Conservation (phyloP, 1,284 basidiomycete genomes). For the Coniferiporia weirii region DNA sequence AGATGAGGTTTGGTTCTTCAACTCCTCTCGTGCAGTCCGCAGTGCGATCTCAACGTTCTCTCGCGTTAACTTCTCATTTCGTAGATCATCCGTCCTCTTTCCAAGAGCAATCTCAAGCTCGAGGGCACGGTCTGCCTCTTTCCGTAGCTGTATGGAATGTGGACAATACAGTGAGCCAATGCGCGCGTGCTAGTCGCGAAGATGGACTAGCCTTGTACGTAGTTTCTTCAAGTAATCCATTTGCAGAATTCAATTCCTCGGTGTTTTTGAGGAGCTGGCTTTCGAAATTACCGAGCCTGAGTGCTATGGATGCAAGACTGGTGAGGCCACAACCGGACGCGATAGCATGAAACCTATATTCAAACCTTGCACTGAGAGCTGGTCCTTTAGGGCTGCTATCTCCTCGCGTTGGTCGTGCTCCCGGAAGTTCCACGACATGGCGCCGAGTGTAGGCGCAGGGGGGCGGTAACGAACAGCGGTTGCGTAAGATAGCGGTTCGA, state of each 20-base stretch:
- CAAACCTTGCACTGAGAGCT: slow-evolving; percentile 19
- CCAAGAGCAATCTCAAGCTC: slow-evolving; percentile 48
- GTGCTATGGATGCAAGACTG: slow-evolving; percentile 10
- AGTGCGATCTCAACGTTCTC: slow-evolving; percentile 53
- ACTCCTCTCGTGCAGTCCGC: slow-evolving; percentile 40
- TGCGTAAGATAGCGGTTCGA: neutral
- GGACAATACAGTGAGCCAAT: neutral
- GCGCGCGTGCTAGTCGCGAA: slow-evolving; percentile 12
- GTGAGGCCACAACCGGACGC: neutral
- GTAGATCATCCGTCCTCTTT: slow-evolving; percentile 46
- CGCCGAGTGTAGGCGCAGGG: neutral
- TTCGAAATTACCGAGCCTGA: slow-evolving; percentile 49
- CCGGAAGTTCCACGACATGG: slow-evolving; percentile 18
- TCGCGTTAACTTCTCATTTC: slow-evolving; percentile 47
- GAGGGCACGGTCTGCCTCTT: slow-evolving; percentile 52
- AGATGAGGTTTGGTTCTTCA: slow-evolving; percentile 45
- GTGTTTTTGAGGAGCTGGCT: slow-evolving; percentile 50
- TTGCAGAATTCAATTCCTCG: slow-evolving; percentile 49
- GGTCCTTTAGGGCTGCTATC: slow-evolving; percentile 12
- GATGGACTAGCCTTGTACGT: slow-evolving; percentile 47
- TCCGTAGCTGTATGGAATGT: slow-evolving; percentile 40
- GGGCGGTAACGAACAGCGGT: neutral
- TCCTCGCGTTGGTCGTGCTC: slow-evolving; percentile 15
- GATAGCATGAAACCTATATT: neutral
- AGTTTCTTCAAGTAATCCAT: slow-evolving; percentile 48